These are phyloP conservation scores for Inonotus hispidus DNA, from an alignment of 1,284 basidiomycete genomes.

Conservation along the genomic window DNA sequence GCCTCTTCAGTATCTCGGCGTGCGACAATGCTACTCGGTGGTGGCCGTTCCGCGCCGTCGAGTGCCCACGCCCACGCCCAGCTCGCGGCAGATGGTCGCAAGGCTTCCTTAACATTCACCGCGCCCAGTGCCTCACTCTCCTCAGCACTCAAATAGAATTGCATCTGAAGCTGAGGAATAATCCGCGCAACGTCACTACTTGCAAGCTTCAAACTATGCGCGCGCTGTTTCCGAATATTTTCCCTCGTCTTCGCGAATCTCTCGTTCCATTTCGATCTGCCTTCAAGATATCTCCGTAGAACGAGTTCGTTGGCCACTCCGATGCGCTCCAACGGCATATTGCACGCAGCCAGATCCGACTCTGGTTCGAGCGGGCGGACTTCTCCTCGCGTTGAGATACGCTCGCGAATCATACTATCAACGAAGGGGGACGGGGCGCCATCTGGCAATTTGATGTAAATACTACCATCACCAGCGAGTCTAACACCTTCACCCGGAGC, in stretches of 20 bases:
- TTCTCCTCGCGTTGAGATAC: conserved; percentile 53
- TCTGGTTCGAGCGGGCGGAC: conserved; percentile 57
- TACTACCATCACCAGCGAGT: conserved; percentile 58
- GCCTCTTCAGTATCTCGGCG: conserved; percentile 75
- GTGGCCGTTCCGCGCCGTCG: conserved; percentile 68
- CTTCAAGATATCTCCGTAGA: conserved; percentile 59
- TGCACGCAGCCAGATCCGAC: conserved; percentile 43
- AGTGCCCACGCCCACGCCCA: conserved; percentile 76
- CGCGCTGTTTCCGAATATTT: conserved; percentile 55
- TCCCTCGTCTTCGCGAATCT: conserved; percentile 55
- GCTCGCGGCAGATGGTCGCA: conserved; percentile 41
- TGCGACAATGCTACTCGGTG: conserved; percentile 77
- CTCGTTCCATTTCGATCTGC: conserved; percentile 49
- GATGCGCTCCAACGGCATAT: conserved; percentile 51
- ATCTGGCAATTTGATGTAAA: conserved; percentile 38
- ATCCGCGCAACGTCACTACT: conserved; percentile 49
- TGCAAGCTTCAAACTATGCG: conserved; percentile 52
- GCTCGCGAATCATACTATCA: conserved; percentile 67
- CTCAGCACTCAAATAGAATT: conserved; percentile 27
- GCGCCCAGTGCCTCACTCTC: conserved; percentile 21
- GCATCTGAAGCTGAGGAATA: conserved; percentile 40
- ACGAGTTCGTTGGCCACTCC: conserved; percentile 65
- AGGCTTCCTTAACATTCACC: conserved; percentile 40
- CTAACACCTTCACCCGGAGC: conserved; percentile 29
- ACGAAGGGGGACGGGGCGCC: conserved; percentile 22